Base-by-base conservation (phyloP, 441 rosid genomes). In the Jatropha multifida region DNA sequence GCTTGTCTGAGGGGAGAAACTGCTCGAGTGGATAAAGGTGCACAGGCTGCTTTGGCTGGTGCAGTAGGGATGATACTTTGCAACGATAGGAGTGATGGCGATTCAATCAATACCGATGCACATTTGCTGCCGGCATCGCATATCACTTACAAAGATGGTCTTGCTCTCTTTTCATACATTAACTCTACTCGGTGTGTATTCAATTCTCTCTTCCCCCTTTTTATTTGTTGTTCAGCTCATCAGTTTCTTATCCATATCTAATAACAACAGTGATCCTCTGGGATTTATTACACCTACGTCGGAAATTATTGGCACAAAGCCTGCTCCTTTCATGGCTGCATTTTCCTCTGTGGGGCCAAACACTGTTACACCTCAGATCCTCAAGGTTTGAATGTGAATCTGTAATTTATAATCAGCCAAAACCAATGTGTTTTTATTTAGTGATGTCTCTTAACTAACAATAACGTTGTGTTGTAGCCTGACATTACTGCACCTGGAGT, bases 301-400 rank as follows among this genome's bases (percentile, higher is more conserved):
- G 0, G 69, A 83, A 15, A 20, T 23, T 14, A 2, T 67, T 7
- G 68, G 64, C 5, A 20, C 54, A 32, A 84, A 80, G n/a, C 92
- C 89, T 40, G 87, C 95, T 27, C 95, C 95, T 4, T 67, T 61
- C 72, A 80, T 88, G 86, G 90, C 91, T 6, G 62, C 77, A 0
- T 90, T 89, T 76, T 90, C 95, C 51, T 89, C 95, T 2, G 63
- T 64, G 41, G 95, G 95, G 7, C 95, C 93, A 2, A 90, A 84
- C 75, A 42, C 17, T 3, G 17, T 86, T 14, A 82, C 86, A 1
- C 82, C 93, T 2, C 85, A 83, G 71, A 86, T 90, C 79, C 85
- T 86, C 52, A 89, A 88, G 86, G 93, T 87, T 59, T 59, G 7
- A 65, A 3, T 14, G 41, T 51, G 15, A 51, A 12, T 48, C 66